These are phyloP conservation scores for Aspergillus sp. DNA, from an alignment of 2,329 filamentous ascomycete species.

Conservation along the genomic window DNA sequence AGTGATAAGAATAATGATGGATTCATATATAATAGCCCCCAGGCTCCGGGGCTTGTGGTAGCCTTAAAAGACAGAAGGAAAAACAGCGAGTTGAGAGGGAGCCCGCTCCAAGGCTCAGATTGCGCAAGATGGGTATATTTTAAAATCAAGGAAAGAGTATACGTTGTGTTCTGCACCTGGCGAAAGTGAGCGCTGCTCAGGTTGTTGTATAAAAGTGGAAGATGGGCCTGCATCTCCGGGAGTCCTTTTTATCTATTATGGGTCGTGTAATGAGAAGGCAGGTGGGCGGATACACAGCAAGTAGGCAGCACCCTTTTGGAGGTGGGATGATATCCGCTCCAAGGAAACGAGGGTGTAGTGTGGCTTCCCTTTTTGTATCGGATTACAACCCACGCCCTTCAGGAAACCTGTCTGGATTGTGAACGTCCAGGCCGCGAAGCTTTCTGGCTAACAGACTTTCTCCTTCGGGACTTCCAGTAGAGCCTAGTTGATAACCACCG, in stretches of 20 bases:
- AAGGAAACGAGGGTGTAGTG: no score
- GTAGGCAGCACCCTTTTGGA: no score
- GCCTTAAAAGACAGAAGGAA: not conserved
- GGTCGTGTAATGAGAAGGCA: not conserved
- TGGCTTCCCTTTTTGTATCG: not conserved
- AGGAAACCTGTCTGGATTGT: slow-evolving; percentile 23
- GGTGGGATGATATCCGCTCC: not conserved
- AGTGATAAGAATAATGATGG: no score
- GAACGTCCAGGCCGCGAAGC: slow-evolving; percentile 62
- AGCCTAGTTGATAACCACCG: slow-evolving; percentile 55
- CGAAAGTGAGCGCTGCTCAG: not conserved
- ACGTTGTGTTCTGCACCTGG: slow-evolving; percentile 6
- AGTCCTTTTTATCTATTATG: not conserved
- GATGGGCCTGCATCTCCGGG: slow-evolving; percentile 14
- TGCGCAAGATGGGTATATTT: not conserved
- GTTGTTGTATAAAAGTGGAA: not conserved
- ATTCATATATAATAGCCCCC: no score
- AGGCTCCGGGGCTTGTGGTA: not conserved
- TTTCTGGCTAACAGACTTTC: slow-evolving; percentile 71
- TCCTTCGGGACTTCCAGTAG: slow-evolving; percentile 45
- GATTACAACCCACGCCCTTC: not conserved
- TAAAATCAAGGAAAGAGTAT: not conserved
- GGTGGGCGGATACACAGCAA: no score
- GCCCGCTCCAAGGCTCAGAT: not conserved
- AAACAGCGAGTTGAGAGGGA: not conserved